Evolutionary conservation across 2,329 filamentous ascomycete species (phyloP), one percentile per base, ranked within the genome.

Genomic region (Verticillium nonalfalfae): DNA sequence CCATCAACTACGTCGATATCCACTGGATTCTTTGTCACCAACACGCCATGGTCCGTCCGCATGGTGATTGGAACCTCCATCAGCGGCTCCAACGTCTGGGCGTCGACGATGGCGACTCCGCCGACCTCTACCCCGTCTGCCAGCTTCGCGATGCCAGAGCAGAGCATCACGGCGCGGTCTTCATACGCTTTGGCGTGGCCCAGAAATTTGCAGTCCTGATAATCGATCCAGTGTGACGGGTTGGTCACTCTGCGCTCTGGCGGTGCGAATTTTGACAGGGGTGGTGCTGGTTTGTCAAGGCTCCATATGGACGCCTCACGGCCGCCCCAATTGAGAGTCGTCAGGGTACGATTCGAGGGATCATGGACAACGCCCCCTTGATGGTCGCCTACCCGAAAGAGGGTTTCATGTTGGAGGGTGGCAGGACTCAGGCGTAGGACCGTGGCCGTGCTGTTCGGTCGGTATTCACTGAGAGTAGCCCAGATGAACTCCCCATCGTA

Each of bases 131-230:
- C 69, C 4, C 63, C 68, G 13, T 63, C 60, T 18, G 62, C 62
- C 13, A 79, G 61, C 4, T 70, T 74, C 4, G 77, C 74, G 7
- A 81, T 75, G 1, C 80, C 79, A 0, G 76, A 76, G 64, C 79
- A 81, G 14, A 82, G 71, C 78, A 81, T 80, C 10, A 81, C 68
- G 14, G 74, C 71, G 40, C 73, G 71, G n/a, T 63, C 67, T n/a
- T 65, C 65, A 57, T 78, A 77, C 6, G 69, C 63, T 10, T 66
- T 62, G 14, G 74, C 73, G 64, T 73, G 74, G 4, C 79, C 80
- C 0, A 82, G 70, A 68, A 76, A 81, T 66, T 82, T 82, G 70
- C 79, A 82, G 71, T 82, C 80, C 67, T 82, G 79, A 65, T 81
- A 81, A 62, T 81, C 80, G 60, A 78, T 67, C 67, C 75, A 81